Conservation (phyloP, 2,329 filamentous ascomycete genomes). For the Fusarium sp. region DNA sequence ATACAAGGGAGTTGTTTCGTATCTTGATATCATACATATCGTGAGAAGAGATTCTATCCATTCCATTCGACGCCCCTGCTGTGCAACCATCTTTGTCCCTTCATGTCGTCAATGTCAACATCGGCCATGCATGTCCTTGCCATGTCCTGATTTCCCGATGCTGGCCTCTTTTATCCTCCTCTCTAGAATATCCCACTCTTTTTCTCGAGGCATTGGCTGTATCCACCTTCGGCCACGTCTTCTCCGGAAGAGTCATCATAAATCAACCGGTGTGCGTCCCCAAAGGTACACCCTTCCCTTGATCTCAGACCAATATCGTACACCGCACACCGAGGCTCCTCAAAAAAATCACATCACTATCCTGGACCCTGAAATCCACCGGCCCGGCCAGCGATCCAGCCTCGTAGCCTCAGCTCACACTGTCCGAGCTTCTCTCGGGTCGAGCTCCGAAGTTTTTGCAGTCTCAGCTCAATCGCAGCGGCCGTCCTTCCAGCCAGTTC, state of each 20-base stretch:
- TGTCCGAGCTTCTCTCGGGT: background rate
- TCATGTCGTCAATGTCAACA: constrained; percentile 10
- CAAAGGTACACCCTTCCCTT: background rate
- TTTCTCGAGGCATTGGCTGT: constrained; percentile 24
- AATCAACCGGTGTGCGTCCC: background rate
- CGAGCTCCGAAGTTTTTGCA: background rate
- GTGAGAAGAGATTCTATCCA: constrained; percentile 40
- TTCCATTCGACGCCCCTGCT: constrained; percentile 1
- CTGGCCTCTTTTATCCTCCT: constrained; percentile 8
- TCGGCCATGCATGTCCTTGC: constrained; percentile 14
- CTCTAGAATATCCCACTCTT: constrained; percentile 2
- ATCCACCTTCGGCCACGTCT: constrained; percentile 23
- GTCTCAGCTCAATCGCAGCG: constrained; percentile 61
- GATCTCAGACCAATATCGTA: constrained; percentile 15
- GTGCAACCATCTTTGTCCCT: constrained; percentile 9
- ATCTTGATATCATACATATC: constrained; percentile 19
- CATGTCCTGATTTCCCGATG: background rate
- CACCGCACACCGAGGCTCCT: constrained; percentile 29
- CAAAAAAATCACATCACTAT: constrained; percentile 4
- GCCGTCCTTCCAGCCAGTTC: constrained; percentile 84
- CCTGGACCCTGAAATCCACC: constrained; percentile 10
- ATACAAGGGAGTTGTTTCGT: constrained; percentile 5
- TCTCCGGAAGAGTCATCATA: background rate
- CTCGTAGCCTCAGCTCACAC: constrained; percentile 30
- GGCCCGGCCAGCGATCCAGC: constrained; percentile 23